Conservation (phyloP, 2,329 filamentous ascomycete genomes). For the Lachnellula hyalina region DNA sequence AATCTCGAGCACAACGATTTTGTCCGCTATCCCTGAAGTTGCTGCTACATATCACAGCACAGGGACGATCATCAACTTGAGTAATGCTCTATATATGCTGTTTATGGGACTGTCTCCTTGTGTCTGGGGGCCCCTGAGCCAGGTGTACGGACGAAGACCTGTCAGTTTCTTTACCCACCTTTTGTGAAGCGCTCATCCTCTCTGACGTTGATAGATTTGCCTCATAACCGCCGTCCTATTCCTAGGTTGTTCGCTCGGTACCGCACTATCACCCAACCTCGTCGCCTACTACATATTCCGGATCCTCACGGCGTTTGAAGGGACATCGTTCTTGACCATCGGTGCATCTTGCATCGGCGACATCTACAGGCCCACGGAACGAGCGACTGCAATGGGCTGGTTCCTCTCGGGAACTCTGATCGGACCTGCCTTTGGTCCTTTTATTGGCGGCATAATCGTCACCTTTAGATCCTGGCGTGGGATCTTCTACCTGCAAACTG, state of each 20-base stretch:
- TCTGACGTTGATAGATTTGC: constrained; percentile 42
- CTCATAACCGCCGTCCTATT: constrained; percentile 58
- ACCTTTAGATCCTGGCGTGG: constrained; percentile 68
- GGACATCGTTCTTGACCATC: constrained; percentile 68
- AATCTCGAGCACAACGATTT: constrained; percentile 66
- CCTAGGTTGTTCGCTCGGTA: constrained; percentile 64
- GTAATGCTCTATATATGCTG: constrained; percentile 69
- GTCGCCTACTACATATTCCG: constrained; percentile 69
- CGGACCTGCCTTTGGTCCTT: constrained; percentile 64
- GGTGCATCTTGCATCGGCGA: constrained; percentile 66
- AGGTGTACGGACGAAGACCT: constrained; percentile 54
- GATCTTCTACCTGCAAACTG: constrained; percentile 74
- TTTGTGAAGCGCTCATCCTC: background rate
- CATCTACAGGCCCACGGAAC: constrained; percentile 59
- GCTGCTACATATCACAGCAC: constrained; percentile 59
- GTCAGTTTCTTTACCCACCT: constrained; percentile 35
- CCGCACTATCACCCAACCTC: constrained; percentile 66
- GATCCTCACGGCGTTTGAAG: constrained; percentile 68
- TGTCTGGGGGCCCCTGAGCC: constrained; percentile 68
- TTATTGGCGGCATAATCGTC: constrained; percentile 71
- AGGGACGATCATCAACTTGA: constrained; percentile 64
- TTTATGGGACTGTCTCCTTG: constrained; percentile 68
- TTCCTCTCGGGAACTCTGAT: constrained; percentile 67
- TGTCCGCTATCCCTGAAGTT: constrained; percentile 71
- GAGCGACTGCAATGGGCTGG: constrained; percentile 69